Evolutionary conservation across 75 land plant genomes (phyloP).

Genomic region (Cunninghamia lanceolata): DNA sequence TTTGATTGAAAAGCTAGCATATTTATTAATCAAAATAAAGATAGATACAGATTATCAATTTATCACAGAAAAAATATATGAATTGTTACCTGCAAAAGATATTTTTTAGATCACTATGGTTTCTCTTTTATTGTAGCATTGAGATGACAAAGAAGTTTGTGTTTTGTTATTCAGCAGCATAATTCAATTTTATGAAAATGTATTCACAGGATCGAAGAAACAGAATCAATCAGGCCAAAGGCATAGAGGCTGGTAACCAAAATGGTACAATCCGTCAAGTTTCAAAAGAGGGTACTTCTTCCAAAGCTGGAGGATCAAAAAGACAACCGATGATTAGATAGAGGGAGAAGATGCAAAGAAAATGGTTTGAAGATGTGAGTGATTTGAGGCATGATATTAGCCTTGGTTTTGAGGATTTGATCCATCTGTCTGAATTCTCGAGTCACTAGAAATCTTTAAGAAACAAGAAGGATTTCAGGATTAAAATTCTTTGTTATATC

Average conservation of each 20-base stretch:
- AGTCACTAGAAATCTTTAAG: background rate
- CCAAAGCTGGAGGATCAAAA: conserved; percentile 9
- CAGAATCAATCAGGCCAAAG: background rate
- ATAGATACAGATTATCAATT: background rate
- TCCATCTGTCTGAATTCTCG: background rate
- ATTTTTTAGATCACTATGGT: background rate
- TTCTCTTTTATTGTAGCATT: background rate
- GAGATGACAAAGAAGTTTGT: background rate
- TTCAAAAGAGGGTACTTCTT: background rate
- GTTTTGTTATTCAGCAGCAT: background rate
- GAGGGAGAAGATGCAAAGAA: background rate
- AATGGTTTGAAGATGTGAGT: background rate
- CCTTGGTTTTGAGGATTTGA: background rate
- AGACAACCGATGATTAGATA: background rate
- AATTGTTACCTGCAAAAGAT: background rate
- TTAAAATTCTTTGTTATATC: background rate
- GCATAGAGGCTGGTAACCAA: background rate
- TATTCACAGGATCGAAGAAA: conserved; percentile 6
- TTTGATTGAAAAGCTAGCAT: background rate
- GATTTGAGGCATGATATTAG: background rate
- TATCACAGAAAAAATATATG: conserved; percentile 12
- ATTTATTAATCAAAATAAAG: background rate
- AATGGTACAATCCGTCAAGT: background rate
- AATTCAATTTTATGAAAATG: background rate
- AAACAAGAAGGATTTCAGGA: background rate